Percentiles rank a stretch among this genome's conserved stretches.
These are phyloP conservation scores for Starmerella floris DNA, from an alignment of 805 yeast species.

Conservation along the genomic window DNA sequence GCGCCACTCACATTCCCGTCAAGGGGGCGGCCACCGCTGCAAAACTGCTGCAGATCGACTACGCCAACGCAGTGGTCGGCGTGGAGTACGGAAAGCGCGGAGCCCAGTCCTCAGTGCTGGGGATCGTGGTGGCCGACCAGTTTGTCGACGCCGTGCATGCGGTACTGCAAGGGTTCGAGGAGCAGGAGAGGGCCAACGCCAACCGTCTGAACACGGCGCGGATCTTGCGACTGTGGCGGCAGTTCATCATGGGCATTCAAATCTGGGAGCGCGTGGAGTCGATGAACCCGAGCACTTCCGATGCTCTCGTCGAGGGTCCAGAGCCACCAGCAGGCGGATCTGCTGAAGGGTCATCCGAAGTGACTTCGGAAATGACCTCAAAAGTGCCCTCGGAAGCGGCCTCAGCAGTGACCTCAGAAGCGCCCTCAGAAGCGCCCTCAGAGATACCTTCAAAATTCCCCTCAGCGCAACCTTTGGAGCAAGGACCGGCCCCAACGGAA, in stretches of 20 bases:
- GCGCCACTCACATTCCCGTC: slow-evolving; percentile 50
- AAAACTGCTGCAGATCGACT: slow-evolving; percentile 52
- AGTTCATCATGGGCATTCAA: slow-evolving; percentile 26
- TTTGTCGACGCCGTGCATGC: slow-evolving; percentile 45
- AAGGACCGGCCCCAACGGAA: neutral
- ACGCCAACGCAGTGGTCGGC: slow-evolving; percentile 75
- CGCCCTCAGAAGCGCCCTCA: neutral
- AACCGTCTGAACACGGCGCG: slow-evolving; percentile 20
- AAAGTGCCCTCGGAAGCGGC: neutral
- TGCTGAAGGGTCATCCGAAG: neutral
- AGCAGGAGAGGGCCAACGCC: slow-evolving; percentile 29
- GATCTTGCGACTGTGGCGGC: slow-evolving; percentile 28
- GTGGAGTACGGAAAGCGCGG: slow-evolving; percentile 48
- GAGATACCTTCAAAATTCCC: neutral
- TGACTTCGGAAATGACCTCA: neutral
- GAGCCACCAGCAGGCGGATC: too few species aligned
- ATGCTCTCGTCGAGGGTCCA: neutral
- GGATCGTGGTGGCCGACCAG: slow-evolving; percentile 59
- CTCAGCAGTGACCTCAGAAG: neutral
- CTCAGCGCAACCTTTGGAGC: neutral
- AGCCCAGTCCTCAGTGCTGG: slow-evolving; percentile 50
- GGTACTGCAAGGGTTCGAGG: slow-evolving; percentile 38
- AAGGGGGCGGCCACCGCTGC: slow-evolving; percentile 56
- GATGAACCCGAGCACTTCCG: slow-evolving; percentile 15
- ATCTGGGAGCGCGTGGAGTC: slow-evolving; percentile 22